phyloP scores from a whole-genome alignment of 2,329 filamentous ascomycete species.

The Curvularia spicifera region DNA sequence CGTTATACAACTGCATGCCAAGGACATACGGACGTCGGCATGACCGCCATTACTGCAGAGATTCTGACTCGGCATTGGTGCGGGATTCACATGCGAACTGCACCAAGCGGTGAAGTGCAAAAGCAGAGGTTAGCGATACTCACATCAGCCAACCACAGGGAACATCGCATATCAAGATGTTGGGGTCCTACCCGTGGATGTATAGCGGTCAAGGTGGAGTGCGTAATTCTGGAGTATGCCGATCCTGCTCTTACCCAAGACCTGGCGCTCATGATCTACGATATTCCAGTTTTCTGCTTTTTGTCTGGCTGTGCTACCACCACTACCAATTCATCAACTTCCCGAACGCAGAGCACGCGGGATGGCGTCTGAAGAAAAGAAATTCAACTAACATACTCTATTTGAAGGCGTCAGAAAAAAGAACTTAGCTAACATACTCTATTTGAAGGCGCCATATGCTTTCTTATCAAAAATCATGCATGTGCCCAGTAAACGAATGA shows the following conservation, averaged over 20 bases:
- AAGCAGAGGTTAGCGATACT: not conserved
- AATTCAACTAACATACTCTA: not conserved
- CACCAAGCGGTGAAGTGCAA: not conserved
- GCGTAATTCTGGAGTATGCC: not conserved
- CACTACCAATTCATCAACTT: not conserved
- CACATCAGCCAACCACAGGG: not conserved
- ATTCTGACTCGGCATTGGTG: not conserved
- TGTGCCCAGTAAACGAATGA: not conserved
- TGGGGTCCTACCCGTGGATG: not conserved
- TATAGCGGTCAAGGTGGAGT: not conserved
- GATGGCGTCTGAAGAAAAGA: not conserved
- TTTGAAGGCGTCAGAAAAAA: not conserved
- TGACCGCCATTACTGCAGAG: not conserved
- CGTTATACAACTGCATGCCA: not conserved
- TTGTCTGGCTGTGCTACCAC: not conserved
- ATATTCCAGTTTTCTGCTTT: not conserved
- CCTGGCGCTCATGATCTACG: not conserved
- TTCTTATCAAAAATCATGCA: not conserved
- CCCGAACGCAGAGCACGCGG: not conserved
- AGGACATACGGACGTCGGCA: not conserved
- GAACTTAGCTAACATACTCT: not conserved
- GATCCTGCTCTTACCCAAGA: not conserved
- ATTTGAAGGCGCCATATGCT: not conserved
- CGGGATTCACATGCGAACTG: not conserved
- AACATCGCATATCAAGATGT: not conserved